A percentile compares a stretch with the other conserved stretches of the same genome.
Conservation (phyloP, 208 protist genomes). For the Porcisia deanei region DNA sequence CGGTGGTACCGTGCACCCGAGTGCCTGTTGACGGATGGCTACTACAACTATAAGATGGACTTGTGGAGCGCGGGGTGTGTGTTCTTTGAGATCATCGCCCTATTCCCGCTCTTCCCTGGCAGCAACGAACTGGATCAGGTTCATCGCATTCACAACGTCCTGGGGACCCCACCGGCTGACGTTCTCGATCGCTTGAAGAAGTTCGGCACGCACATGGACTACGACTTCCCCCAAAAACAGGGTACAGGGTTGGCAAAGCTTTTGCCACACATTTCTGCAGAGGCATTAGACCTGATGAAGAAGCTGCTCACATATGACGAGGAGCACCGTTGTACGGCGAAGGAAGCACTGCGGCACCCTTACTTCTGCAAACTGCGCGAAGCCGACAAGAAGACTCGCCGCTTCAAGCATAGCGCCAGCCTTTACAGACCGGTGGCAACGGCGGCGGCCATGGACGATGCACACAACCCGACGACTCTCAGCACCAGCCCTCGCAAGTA, state of each 20-base stretch:
- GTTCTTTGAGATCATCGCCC: slow-evolving; percentile 81
- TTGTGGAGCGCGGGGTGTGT: slow-evolving; percentile 90
- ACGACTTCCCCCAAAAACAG: slow-evolving; percentile 70
- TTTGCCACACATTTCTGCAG: slow-evolving; percentile 59
- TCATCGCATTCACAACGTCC: slow-evolving; percentile 89
- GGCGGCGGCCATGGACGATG: neutral
- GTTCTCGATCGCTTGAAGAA: slow-evolving; percentile 70
- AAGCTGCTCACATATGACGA: slow-evolving; percentile 91
- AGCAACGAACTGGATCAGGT: slow-evolving; percentile 85
- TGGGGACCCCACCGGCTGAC: slow-evolving; percentile 88
- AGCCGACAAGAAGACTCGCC: slow-evolving; percentile 36
- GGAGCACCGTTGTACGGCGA: slow-evolving; percentile 86
- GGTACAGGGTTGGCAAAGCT: slow-evolving; percentile 66
- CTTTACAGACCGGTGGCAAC: neutral
- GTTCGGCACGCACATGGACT: slow-evolving; percentile 62
- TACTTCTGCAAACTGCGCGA: slow-evolving; percentile 86
- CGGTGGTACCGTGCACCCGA: slow-evolving; percentile 94
- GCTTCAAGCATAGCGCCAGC: slow-evolving; percentile 12
- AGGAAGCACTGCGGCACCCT: slow-evolving; percentile 89
- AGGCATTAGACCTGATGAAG: slow-evolving; percentile 87
- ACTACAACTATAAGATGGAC: slow-evolving; percentile 93
- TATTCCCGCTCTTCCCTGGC: slow-evolving; percentile 86
- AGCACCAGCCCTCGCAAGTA: slow-evolving; percentile 22
- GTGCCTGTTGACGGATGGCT: slow-evolving; percentile 88
- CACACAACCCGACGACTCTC: neutral